Percentiles rank a stretch among this genome's conserved stretches.
Conservation (phyloP, 306 rosid genomes). For the Quercus glauca region DNA sequence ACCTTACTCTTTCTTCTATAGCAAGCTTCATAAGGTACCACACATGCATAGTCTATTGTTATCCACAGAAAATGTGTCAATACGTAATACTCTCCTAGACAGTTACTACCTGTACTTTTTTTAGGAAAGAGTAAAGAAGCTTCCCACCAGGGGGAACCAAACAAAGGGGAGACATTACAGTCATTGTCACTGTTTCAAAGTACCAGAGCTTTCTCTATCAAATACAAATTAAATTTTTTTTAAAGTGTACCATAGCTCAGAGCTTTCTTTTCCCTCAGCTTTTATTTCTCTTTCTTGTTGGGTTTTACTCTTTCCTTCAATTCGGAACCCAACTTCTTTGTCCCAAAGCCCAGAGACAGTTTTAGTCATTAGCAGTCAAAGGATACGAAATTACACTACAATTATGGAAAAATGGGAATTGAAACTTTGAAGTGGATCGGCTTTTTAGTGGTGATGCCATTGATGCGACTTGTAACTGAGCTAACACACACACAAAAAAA, state of each 20-base stretch:
- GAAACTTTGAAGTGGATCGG: background rate
- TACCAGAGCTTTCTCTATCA: conserved; percentile 12
- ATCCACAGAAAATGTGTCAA: conserved; percentile 6
- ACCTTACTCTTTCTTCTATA: background rate
- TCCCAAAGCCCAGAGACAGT: conserved; percentile 28
- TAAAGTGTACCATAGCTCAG: background rate
- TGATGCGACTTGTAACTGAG: conserved; percentile 45
- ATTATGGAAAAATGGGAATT: conserved; percentile 19
- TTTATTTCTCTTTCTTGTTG: background rate
- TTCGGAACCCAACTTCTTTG: conserved; percentile 20
- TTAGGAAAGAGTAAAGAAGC: conserved; percentile 75
- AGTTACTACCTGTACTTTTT: conserved; percentile 20
- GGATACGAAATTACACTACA: conserved; percentile 21
- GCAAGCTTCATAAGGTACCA: background rate
- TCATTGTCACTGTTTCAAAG: conserved; percentile 28
- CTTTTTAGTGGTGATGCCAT: conserved; percentile 5
- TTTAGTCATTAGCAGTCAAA: conserved; percentile 20
- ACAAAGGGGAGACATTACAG: conserved; percentile 38
- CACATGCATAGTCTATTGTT: background rate
- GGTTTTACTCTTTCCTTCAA: conserved; percentile 3
- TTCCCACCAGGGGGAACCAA: conserved; percentile 64
- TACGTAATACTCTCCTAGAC: background rate
- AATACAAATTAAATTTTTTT: too few relatives aligned
- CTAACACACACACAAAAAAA: background rate
- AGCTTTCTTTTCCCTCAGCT: background rate